These are phyloP conservation scores for Chrysochromulina parva DNA, from an alignment of 78 protist genomes.

Conservation along the genomic window DNA sequence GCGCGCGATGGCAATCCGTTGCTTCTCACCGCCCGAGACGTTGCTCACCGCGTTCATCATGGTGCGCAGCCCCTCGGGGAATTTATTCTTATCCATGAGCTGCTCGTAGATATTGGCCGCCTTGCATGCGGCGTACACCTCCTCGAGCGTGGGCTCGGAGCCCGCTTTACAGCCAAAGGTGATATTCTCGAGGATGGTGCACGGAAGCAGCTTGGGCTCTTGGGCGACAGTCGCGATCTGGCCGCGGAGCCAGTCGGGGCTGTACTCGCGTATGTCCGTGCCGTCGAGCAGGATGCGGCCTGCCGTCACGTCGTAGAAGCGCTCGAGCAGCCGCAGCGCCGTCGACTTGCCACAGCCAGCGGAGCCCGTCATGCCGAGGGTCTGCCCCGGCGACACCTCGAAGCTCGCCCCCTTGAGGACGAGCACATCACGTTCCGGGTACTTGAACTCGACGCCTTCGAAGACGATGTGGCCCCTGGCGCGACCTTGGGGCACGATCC, in stretches of 20 bases:
- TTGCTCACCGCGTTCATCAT: slow-evolving; percentile 59
- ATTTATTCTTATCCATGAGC: slow-evolving; percentile 40
- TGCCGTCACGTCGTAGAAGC: slow-evolving; percentile 73
- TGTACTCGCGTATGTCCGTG: background rate
- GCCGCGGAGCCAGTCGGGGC: background rate
- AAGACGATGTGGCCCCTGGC: too few relatives aligned
- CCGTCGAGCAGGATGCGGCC: slow-evolving; percentile 87
- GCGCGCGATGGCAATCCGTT: slow-evolving; percentile 92
- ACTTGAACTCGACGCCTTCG: too few relatives aligned
- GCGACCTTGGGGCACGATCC: too few relatives aligned
- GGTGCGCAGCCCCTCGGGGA: slow-evolving; percentile 69
- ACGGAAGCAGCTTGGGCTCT: slow-evolving; percentile 88
- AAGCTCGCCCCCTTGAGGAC: background rate
- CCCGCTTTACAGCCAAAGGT: background rate
- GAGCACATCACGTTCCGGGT: too few relatives aligned
- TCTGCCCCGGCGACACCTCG: slow-evolving; percentile 57
- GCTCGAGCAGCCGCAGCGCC: slow-evolving; percentile 69
- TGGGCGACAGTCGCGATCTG: slow-evolving; percentile 76
- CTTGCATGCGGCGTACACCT: slow-evolving; percentile 62
- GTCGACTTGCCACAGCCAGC: slow-evolving; percentile 77
- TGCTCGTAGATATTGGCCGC: slow-evolving; percentile 89
- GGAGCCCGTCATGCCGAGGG: slow-evolving; percentile 4
- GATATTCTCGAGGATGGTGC: slow-evolving; percentile 62
- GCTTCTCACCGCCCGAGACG: slow-evolving; percentile 93
- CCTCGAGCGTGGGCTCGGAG: background rate